Conservation (phyloP, 208 protist genomes). For the Eutreptiella sp. region DNA sequence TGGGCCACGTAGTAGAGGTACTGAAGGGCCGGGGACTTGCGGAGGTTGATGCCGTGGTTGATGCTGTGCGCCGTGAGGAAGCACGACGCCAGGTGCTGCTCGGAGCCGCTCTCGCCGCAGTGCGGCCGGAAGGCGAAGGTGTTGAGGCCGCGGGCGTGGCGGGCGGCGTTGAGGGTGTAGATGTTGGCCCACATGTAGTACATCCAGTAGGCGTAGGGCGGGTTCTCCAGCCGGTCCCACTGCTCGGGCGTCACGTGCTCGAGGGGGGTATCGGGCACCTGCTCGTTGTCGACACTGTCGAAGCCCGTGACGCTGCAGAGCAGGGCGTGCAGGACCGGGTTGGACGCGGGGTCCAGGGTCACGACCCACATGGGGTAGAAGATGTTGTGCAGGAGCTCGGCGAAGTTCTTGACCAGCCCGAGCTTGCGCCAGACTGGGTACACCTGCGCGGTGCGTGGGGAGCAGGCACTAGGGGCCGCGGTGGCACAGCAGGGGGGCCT, state of each 20-base stretch:
- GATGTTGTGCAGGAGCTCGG: conserved; percentile 88
- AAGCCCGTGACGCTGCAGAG: conserved; percentile 91
- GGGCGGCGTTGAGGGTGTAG: conserved; percentile 87
- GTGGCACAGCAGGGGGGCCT: too few relatives aligned
- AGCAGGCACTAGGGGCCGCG: too few relatives aligned
- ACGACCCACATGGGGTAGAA: conserved; percentile 96
- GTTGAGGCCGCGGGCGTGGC: conserved; percentile 62
- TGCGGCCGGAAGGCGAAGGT: conserved; percentile 91
- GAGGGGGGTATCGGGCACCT: conserved; percentile 78
- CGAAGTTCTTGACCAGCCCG: conserved; percentile 75
- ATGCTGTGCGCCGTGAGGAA: conserved; percentile 90
- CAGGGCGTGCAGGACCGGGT: conserved; percentile 92
- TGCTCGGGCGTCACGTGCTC: conserved; percentile 56
- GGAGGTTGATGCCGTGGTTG: conserved; percentile 92
- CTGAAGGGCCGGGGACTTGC: conserved; percentile 85
- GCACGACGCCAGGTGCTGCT: conserved; percentile 82
- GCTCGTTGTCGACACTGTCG: conserved; percentile 94
- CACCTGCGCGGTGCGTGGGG: too few relatives aligned
- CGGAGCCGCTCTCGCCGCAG: conserved; percentile 81
- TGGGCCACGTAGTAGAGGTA: conserved; percentile 97
- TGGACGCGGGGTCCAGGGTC: conserved; percentile 80
- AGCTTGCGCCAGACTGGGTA: conserved; percentile 70
- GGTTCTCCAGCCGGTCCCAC: conserved; percentile 86
- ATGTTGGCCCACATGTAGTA: conserved; percentile 98
- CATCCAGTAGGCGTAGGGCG: conserved; percentile 95